Evolutionary conservation across 2,329 filamentous ascomycete genomes (phyloP).

Genomic region (Stemphylium vesicarium): DNA sequence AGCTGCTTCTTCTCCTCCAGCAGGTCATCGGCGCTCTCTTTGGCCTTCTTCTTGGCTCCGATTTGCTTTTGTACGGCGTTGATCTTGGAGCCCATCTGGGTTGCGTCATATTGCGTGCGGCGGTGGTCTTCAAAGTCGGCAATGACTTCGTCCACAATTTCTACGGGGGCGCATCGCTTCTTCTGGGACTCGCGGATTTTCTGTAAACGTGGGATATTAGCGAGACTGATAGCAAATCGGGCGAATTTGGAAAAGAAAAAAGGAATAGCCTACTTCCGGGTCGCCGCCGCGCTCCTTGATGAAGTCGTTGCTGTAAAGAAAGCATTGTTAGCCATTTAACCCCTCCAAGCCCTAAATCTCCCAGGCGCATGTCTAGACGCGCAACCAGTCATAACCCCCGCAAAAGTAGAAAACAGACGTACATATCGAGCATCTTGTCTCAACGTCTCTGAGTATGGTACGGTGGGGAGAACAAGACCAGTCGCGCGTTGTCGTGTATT

Average conservation of each 20-base stretch:
- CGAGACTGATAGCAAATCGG: neutral
- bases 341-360: constrained; percentile 3
- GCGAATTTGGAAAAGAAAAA: neutral
- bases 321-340: constrained; percentile 21
- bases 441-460: neutral
- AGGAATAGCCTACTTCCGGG: constrained; percentile 62
- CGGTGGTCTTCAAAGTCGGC: constrained; percentile 84
- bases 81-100: constrained; percentile 81
- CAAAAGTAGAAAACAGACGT: neutral
- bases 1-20: constrained; percentile 78
- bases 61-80: constrained; percentile 92
- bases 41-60: constrained; percentile 85
- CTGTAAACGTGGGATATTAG: neutral
- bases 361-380: neutral
- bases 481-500: neutral
- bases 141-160: constrained; percentile 90
- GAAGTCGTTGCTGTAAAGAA: constrained; percentile 56
- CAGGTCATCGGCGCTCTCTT: constrained; percentile 84
- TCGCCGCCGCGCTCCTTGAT: constrained; percentile 84
- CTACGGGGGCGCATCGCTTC: constrained; percentile 78
- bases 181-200: constrained; percentile 91
- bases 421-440: constrained; percentile 45
- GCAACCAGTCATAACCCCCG: neutral
- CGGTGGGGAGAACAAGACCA: neutral
- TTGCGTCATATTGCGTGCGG: constrained; percentile 77